These are phyloP conservation scores for Aspergillus thermomutatus DNA, from an alignment of 2,329 filamentous ascomycete genomes.

Conservation along the genomic window DNA sequence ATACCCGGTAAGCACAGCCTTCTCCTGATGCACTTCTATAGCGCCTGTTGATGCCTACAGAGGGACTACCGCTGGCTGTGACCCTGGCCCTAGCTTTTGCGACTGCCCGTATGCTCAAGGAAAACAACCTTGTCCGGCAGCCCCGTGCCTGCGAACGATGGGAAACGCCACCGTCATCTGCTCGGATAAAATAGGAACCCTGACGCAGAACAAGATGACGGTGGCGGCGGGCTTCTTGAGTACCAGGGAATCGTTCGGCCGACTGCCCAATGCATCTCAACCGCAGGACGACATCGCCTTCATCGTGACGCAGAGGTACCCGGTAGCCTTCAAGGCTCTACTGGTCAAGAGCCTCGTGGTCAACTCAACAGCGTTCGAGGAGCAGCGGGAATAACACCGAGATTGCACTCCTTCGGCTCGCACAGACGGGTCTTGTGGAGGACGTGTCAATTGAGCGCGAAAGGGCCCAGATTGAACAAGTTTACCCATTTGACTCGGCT, in stretches of 20 bases:
- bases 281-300: constrained; percentile 15
- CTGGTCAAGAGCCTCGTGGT: constrained; percentile 40
- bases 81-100: constrained; percentile 74
- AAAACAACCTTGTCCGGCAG: constrained; percentile 73
- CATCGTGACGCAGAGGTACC: constrained; percentile 13
- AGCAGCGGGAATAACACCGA: constrained; percentile 75
- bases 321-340: constrained; percentile 25
- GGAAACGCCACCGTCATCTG: constrained; percentile 77
- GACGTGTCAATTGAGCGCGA: constrained; percentile 62
- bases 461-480: constrained; percentile 59
- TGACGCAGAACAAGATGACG: constrained; percentile 73
- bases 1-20: constrained; percentile 53
- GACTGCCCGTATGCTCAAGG: constrained; percentile 71
- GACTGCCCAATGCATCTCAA: constrained; percentile 22
- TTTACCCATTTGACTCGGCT: constrained; percentile 72
- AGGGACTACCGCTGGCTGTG: constrained; percentile 74
- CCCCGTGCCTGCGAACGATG: constrained; percentile 79
- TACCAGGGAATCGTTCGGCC: constrained; percentile 54
- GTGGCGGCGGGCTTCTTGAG: constrained; percentile 70
- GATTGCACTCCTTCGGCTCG: constrained; percentile 67
- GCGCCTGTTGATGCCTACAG: constrained; percentile 43
- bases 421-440: constrained; percentile 64
- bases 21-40: background rate
- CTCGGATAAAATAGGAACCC: constrained; percentile 74
- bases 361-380: constrained; percentile 71